phyloP scores from a whole-genome alignment of 2,329 filamentous ascomycete species.

The Fusarium nelsonii region DNA sequence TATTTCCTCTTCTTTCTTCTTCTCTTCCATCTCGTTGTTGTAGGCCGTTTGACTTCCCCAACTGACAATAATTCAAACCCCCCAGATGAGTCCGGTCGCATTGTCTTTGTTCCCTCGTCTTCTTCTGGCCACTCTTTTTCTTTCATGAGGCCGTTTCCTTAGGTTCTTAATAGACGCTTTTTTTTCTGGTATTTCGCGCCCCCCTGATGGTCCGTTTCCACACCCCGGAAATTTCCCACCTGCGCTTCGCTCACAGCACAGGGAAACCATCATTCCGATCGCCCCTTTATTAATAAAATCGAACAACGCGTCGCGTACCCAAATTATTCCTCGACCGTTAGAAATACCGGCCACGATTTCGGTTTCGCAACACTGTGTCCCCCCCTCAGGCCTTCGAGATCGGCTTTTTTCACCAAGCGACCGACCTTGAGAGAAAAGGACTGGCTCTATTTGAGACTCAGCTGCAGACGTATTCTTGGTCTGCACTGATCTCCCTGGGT shows the following conservation, averaged over 20 bases:
- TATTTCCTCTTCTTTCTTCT: conserved; percentile 4
- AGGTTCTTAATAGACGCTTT: conserved; percentile 35
- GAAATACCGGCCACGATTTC: conserved; percentile 34
- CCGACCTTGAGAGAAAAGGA: conserved; percentile 48
- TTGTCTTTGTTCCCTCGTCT: conserved; percentile 43
- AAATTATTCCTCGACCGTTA: conserved; percentile 35
- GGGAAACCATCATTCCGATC: conserved; percentile 43
- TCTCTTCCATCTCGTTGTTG: conserved; percentile 21
- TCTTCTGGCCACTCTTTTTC: conserved; percentile 45
- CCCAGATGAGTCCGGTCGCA: conserved; percentile 52
- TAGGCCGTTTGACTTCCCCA: conserved; percentile 25
- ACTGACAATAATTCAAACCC: conserved; percentile 27
- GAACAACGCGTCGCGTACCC: conserved; percentile 53
- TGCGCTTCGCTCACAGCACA: conserved; percentile 31
- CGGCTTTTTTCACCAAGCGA: conserved; percentile 42
- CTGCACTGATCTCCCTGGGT: conserved; percentile 73
- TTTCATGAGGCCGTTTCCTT: conserved; percentile 48
- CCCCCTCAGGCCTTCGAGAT: conserved; percentile 42
- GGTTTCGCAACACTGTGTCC: conserved; percentile 36
- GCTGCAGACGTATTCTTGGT: conserved; percentile 69
- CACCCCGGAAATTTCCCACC: conserved; percentile 46
- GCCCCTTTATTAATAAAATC: conserved; percentile 46
- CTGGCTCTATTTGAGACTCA: conserved; percentile 60
- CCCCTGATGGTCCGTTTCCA: conserved; percentile 45
- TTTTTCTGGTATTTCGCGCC: conserved; percentile 31